Conservation (phyloP, 1,284 basidiomycete species). For the Marasmius sp. region DNA sequence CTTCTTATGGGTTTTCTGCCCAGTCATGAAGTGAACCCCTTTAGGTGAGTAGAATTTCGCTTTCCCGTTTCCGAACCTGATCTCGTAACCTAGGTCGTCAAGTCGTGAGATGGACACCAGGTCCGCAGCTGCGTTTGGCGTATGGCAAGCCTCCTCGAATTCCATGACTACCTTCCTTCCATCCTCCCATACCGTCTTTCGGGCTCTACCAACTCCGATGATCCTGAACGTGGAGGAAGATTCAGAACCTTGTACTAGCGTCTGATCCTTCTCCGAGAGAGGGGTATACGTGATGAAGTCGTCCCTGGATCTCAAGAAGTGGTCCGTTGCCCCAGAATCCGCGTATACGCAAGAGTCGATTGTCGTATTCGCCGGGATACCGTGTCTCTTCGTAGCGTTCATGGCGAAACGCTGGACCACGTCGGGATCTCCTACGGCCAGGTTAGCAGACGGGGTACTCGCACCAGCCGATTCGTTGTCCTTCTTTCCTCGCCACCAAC, state of each 20-base stretch:
- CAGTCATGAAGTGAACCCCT: neutral
- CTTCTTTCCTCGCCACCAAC: constrained; percentile 8
- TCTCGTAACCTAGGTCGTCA: neutral
- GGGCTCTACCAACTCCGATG: neutral
- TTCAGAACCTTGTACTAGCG: no score
- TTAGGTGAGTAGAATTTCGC: constrained; percentile 1
- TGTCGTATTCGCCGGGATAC: neutral
- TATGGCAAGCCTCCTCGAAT: constrained; percentile 4
- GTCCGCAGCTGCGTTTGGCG: neutral
- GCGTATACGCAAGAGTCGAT: neutral
- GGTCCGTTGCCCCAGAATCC: constrained; percentile 5
- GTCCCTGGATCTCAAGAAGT: neutral
- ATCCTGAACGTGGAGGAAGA: no score
- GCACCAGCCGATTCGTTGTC: no score
- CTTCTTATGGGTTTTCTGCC: neutral
- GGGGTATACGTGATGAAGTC: constrained; percentile 3
- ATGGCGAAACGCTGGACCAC: no score
- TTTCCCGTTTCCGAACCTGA: neutral
- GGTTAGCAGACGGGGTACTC: neutral
- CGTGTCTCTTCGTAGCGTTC: neutral
- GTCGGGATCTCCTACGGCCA: neutral
- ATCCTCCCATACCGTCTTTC: neutral
- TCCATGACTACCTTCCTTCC: neutral
- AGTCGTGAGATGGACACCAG: neutral
- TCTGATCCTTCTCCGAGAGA: neutral